These are phyloP conservation scores for Candida dubliniensis DNA, from an alignment of 1,139 yeast species.

Conservation along the genomic window DNA sequence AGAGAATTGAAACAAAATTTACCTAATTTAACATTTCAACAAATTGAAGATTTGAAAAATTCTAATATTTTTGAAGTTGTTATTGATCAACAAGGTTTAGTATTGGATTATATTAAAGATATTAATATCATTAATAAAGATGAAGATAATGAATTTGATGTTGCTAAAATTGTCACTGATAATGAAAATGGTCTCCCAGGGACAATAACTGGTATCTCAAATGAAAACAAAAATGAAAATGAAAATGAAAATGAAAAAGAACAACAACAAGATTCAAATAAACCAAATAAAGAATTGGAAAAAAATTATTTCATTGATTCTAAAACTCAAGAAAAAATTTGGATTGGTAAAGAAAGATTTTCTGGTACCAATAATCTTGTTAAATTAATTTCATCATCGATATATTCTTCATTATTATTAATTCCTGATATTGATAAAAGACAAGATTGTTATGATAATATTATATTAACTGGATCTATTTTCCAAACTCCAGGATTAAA, in stretches of 20 bases:
- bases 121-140: conserved; percentile 32
- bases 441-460: conserved; percentile 85
- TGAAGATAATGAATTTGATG: conserved; percentile 78
- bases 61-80: conserved; percentile 80
- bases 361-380: conserved; percentile 69
- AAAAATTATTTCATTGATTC: conserved; percentile 65
- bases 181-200: conserved; percentile 16
- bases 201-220: neutral
- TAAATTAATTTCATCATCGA: conserved; percentile 50
- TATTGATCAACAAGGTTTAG: conserved; percentile 56
- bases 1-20: conserved; percentile 48
- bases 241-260: conserved; percentile 24
- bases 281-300: conserved; percentile 62
- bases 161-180: conserved; percentile 85
- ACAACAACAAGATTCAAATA: conserved; percentile 23
- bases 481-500: conserved; percentile 72
- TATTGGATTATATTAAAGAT: conserved; percentile 46
- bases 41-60: conserved; percentile 72
- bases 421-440: conserved; percentile 70
- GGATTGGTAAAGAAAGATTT: conserved; percentile 85
- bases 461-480: conserved; percentile 78
- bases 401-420: conserved; percentile 52
- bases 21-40: conserved; percentile 57
- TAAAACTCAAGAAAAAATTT: conserved; percentile 49
- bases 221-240: conserved; percentile 14